These are phyloP conservation scores for Curvularia sp. DNA, from an alignment of 2,329 filamentous ascomycete genomes.

Conservation along the genomic window DNA sequence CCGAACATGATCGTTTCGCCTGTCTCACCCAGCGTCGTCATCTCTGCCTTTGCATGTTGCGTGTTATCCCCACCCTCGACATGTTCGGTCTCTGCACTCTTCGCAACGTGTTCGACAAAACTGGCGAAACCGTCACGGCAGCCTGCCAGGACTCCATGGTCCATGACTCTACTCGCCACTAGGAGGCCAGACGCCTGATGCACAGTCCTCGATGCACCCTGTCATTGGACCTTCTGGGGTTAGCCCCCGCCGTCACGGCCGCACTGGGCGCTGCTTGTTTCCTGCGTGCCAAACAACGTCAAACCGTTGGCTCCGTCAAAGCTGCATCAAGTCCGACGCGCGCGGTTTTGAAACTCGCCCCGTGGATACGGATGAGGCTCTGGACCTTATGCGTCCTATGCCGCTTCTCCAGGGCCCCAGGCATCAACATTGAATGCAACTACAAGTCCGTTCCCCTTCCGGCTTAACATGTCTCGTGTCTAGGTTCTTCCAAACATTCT, in stretches of 20 bases:
- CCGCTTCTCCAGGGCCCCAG: constrained; percentile 31
- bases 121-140: neutral
- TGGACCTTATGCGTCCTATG: constrained; percentile 41
- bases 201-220: constrained; percentile 42
- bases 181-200: constrained; percentile 15
- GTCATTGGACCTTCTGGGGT: constrained; percentile 39
- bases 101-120: neutral
- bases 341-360: constrained; percentile 52
- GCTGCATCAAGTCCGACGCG: constrained; percentile 48
- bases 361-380: constrained; percentile 38
- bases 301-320: constrained; percentile 50
- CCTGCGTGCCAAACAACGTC: constrained; percentile 47
- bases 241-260: constrained; percentile 48
- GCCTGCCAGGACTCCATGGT: neutral
- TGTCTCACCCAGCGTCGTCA: constrained; percentile 46
- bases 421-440: constrained; percentile 40
- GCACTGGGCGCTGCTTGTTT: constrained; percentile 48
- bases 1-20: constrained; percentile 46
- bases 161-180: neutral
- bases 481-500: constrained; percentile 51
- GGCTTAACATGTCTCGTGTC: constrained; percentile 49
- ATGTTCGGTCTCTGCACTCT: neutral
- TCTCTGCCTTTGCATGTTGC: constrained; percentile 29
- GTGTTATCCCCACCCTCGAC: constrained; percentile 16
- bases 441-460: constrained; percentile 40